Base-by-base conservation (phyloP, 1,139 yeast species). In the Kazachstania sp. region DNA sequence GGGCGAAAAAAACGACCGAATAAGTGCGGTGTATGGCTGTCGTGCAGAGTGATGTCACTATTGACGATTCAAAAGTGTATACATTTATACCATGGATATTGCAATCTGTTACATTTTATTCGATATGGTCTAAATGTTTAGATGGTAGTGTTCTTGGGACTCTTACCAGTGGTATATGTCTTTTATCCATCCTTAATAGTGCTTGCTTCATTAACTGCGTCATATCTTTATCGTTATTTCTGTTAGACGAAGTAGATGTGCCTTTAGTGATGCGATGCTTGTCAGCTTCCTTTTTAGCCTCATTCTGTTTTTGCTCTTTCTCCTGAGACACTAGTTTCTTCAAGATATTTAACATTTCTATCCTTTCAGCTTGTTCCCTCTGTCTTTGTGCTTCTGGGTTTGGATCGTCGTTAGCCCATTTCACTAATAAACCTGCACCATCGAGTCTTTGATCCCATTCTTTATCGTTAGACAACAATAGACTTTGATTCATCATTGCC, bases 371-470 rank as follows among this genome's bases (percentile, higher is more conserved):
- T 44, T 71, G 65, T 58, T 75, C 68, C 49, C 77, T 78, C 47
- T 79, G 69, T 43, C 69, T 69, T 54, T 76, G 75, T 0, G 92
- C 84, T 3, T 69, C 71, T 0, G 94, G 94, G 57, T 82, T 83
- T 0, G 95, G 95, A 61, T 86, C 96, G 47, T 83, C 92, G 49
- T 78, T 81, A 0, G 97, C 95, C 97, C 97, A 92, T 52, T 88
- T 74, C 1, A 90, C 78, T 45, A 90, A 62, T 0, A 85, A 73
- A 51, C 86, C 95, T 2, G 61, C 57, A 8, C 62, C 64, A 28
- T 59, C 60, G 31, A 49, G 51, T 11, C 61, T 47, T 8, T 52
- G 54, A 12, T 49, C 55, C 63, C 63, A 59, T 49, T 74, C 77
- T 41, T 63, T 59, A 35, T 62, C 68, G 44, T 78, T 73, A 9